These are phyloP conservation scores for Bacidia rubella DNA, from an alignment of 495 filamentous ascomycete genomes.

Conservation along the genomic window DNA sequence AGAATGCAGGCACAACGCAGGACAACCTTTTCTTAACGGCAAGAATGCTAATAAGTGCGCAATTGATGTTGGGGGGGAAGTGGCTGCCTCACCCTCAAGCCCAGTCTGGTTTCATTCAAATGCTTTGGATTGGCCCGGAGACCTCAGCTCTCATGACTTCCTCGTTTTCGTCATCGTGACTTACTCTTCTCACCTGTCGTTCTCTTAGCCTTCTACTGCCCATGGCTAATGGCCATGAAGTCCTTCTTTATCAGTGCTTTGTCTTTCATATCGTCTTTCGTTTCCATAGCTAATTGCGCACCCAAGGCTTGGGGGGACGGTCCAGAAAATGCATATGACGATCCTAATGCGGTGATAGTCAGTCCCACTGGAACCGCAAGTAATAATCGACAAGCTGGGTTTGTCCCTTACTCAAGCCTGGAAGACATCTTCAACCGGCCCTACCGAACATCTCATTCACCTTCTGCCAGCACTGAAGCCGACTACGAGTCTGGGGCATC, in stretches of 20 bases:
- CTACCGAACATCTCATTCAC: background rate
- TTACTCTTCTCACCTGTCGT: background rate
- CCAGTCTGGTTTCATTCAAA: background rate
- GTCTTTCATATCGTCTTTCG: slow-evolving; percentile 1
- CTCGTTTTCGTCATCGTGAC: slow-evolving; percentile 2
- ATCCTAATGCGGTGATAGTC: background rate
- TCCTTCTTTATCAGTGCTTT: slow-evolving; percentile 10
- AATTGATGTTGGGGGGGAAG: background rate
- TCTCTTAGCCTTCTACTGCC: background rate
- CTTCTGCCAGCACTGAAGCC: background rate
- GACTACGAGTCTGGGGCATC: background rate
- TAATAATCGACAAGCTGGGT: background rate
- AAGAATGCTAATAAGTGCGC: background rate
- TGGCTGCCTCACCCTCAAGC: background rate
- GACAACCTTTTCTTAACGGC: background rate
- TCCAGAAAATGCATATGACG: background rate
- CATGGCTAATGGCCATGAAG: slow-evolving; percentile 14
- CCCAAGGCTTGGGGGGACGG: background rate
- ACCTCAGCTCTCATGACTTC: background rate
- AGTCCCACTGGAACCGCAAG: background rate
- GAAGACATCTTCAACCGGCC: background rate
- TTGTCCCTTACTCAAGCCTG: background rate
- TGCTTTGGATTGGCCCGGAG: background rate
- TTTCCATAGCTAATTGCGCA: background rate
- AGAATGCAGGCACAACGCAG: background rate